Percentiles rank a stretch among this genome's conserved stretches.
phyloP scores from a whole-genome alignment of 2,329 filamentous ascomycete species.

The Epichloe scottii region DNA sequence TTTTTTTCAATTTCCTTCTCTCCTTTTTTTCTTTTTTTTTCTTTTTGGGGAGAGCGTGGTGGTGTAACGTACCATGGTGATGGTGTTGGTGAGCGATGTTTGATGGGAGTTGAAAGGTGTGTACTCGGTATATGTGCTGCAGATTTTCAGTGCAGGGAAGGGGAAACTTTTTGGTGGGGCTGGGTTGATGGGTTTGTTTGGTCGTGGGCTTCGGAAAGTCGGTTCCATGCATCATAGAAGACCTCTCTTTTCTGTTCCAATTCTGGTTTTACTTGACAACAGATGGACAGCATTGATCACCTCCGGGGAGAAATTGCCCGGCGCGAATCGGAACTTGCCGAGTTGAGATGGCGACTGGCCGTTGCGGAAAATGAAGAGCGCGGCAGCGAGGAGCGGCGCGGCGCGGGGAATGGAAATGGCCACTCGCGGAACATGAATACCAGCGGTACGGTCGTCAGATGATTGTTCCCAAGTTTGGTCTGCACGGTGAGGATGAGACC shows the following conservation, averaged over 20 bases:
- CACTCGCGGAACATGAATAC: conserved; percentile 61
- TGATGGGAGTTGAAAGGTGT: not conserved
- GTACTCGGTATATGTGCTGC: too few species aligned
- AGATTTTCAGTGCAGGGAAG: too few species aligned
- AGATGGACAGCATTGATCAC: conserved; percentile 27
- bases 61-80: not conserved
- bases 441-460: conserved; percentile 81
- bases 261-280: not conserved
- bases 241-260: not conserved
- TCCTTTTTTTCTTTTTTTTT: too few species aligned
- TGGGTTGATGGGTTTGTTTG: not conserved
- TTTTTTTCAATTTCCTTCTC: too few species aligned
- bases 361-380: conserved; percentile 21
- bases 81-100: not conserved
- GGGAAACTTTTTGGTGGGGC: conserved; percentile 1
- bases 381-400: conserved; percentile 4
- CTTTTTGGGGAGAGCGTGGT: not conserved
- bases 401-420: conserved; percentile 44
- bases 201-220: too few species aligned
- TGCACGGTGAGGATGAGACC: conserved; percentile 44
- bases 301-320: conserved; percentile 35
- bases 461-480: conserved; percentile 70
- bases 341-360: conserved; percentile 32
- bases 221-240: too few species aligned
- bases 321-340: conserved; percentile 34